These are phyloP conservation scores for Hypoxylon sp. DNA, from an alignment of 2,329 filamentous ascomycete genomes.

Conservation along the genomic window DNA sequence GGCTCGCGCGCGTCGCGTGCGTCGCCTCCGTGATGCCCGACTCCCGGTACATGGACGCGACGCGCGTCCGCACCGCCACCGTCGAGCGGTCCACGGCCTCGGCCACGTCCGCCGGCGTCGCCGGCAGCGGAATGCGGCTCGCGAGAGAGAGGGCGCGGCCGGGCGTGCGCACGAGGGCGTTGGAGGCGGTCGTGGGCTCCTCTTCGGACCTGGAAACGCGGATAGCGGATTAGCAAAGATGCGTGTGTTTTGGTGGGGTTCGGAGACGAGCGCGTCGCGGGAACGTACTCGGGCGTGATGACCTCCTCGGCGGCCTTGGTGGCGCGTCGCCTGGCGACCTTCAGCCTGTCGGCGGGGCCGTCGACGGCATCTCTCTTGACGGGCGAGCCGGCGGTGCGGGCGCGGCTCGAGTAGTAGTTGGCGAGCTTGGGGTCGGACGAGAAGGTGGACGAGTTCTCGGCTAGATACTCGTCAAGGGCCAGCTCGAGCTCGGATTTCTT, in stretches of 20 bases:
- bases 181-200: conserved; percentile 49
- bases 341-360: conserved; percentile 37
- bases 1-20: conserved; percentile 70
- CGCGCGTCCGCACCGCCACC: conserved; percentile 70
- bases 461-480: conserved; percentile 76
- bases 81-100: conserved; percentile 77
- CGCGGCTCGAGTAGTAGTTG: conserved; percentile 78
- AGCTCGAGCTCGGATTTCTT: conserved; percentile 83
- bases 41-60: conserved; percentile 68
- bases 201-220: conserved; percentile 45
- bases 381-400: conserved; percentile 65
- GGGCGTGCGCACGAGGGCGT: conserved; percentile 58
- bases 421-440: conserved; percentile 69
- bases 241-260: conserved; percentile 74
- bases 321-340: conserved; percentile 43
- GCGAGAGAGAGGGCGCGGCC: conserved; percentile 62
- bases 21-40: conserved; percentile 73
- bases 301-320: conserved; percentile 67
- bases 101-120: conserved; percentile 80
- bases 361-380: conserved; percentile 43
- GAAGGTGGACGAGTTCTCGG: conserved; percentile 71
- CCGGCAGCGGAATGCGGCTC: conserved; percentile 74
- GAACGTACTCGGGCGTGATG: conserved; percentile 74
- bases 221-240: conserved; percentile 65
- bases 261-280: conserved; percentile 68